Evolutionary conservation across 306 rosid species (phyloP).

Genomic region (Pterocarpus macrocarpus): DNA sequence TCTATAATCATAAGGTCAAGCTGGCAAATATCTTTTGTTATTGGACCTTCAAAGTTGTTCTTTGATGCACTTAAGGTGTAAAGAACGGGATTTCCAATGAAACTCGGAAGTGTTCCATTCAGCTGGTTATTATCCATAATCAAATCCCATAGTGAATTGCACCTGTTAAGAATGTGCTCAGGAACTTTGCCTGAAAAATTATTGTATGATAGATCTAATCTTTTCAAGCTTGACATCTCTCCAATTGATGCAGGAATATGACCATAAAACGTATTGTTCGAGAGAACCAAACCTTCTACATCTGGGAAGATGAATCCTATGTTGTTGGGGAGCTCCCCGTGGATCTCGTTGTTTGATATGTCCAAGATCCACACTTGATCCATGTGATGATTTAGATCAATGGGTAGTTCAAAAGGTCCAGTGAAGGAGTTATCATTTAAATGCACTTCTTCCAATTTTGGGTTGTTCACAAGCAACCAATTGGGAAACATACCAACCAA

Average conservation of each 20-base stretch:
- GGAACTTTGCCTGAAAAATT: conserved; percentile 4
- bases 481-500: conserved; percentile 31
- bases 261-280: conserved; percentile 31
- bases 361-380: neutral
- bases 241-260: conserved; percentile 41
- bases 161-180: neutral
- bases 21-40: neutral
- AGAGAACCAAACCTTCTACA: neutral
- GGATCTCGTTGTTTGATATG: conserved; percentile 10
- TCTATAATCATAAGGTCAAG: neutral
- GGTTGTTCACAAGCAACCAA: conserved; percentile 41
- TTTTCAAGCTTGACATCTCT: neutral
- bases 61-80: neutral
- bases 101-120: neutral
- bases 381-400: neutral
- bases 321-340: conserved; percentile 10
- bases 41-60: conserved; percentile 29
- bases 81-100: neutral
- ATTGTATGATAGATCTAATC: too few relatives aligned
- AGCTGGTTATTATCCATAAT: neutral
- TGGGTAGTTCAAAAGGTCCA: neutral
- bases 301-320: conserved; percentile 25
- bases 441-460: neutral
- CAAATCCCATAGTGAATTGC: rapidly evolving
- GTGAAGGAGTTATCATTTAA: neutral